These are phyloP conservation scores for Castanea crenata DNA, from an alignment of 306 rosid species.

Conservation along the genomic window DNA sequence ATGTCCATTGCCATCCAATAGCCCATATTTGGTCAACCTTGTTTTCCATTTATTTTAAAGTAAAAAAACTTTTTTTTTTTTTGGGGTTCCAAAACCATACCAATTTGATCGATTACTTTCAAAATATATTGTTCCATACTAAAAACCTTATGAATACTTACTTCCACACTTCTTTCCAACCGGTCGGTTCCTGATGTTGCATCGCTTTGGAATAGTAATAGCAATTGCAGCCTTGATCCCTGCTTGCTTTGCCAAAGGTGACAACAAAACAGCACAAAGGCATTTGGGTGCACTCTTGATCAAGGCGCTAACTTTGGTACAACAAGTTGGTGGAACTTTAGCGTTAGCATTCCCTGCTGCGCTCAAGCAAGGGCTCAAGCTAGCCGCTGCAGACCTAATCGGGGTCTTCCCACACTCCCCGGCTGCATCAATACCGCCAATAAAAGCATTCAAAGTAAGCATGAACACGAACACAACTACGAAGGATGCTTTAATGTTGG, in stretches of 20 bases:
- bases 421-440: slow-evolving; percentile 44
- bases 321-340: slow-evolving; percentile 65
- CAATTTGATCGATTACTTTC: too few species aligned
- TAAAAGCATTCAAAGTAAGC: slow-evolving; percentile 7
- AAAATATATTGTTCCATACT: too few species aligned
- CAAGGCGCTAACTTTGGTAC: slow-evolving; percentile 62
- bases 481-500: slow-evolving; percentile 6
- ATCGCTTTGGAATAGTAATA: slow-evolving; percentile 75
- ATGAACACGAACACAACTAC: slow-evolving; percentile 21
- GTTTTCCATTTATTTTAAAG: too few species aligned
- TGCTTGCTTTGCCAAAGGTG: slow-evolving; percentile 79
- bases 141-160: slow-evolving; percentile 30
- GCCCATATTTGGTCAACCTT: too few species aligned
- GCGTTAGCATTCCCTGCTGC: slow-evolving; percentile 52
- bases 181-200: slow-evolving; percentile 79
- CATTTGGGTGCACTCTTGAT: slow-evolving; percentile 61
- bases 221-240: slow-evolving; percentile 74
- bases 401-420: slow-evolving; percentile 87
- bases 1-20: too few species aligned
- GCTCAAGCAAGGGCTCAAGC: slow-evolving; percentile 69
- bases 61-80: too few species aligned
- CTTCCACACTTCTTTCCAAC: slow-evolving; percentile 91
- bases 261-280: slow-evolving; percentile 75
- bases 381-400: slow-evolving; percentile 69
- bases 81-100: too few species aligned